Evolutionary conservation across 768 basidiomycete species (phyloP).

Genomic region (Lactarius deliciosus): DNA sequence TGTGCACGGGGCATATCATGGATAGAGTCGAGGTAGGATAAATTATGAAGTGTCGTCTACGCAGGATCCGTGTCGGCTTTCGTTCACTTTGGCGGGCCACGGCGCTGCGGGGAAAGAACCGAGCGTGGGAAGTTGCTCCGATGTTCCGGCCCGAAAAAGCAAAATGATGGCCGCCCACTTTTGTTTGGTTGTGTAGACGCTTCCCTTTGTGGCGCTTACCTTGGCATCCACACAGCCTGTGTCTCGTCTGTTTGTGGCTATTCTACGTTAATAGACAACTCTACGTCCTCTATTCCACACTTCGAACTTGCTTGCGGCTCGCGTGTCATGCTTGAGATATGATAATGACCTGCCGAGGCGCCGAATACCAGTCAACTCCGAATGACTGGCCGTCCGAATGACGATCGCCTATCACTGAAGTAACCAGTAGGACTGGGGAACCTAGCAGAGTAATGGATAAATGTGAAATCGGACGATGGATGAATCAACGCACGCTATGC

Average conservation of each 20-base stretch:
- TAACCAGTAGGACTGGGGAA: background rate
- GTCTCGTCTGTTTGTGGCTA: slow-evolving; percentile 1
- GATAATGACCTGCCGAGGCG: background rate
- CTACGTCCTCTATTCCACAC: slow-evolving; percentile 2
- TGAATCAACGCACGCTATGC: background rate
- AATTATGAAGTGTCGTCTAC: slow-evolving; percentile 29
- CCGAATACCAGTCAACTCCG: background rate
- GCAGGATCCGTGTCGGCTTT: slow-evolving; percentile 27
- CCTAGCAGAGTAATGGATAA: background rate
- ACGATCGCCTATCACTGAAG: slow-evolving; percentile 1
- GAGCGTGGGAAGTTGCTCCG: slow-evolving; percentile 30
- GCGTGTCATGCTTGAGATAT: background rate
- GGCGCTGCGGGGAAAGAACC: slow-evolving; percentile 31
- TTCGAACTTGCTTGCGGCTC: background rate
- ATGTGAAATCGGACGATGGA: background rate
- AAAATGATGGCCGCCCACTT: slow-evolving; percentile 26
- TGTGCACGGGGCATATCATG: slow-evolving; percentile 89
- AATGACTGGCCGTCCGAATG: background rate
- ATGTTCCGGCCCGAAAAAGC: slow-evolving; percentile 27
- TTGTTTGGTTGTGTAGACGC: slow-evolving; percentile 27
- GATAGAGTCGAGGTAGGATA: slow-evolving; percentile 40
- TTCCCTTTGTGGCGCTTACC: slow-evolving; percentile 25
- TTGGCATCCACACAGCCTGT: slow-evolving; percentile 9
- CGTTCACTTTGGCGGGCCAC: slow-evolving; percentile 31
- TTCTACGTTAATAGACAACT: slow-evolving; percentile 12